These are phyloP conservation scores for Lasiodiplodia hormozganensis DNA, from an alignment of 2,329 filamentous ascomycete genomes.

Conservation along the genomic window DNA sequence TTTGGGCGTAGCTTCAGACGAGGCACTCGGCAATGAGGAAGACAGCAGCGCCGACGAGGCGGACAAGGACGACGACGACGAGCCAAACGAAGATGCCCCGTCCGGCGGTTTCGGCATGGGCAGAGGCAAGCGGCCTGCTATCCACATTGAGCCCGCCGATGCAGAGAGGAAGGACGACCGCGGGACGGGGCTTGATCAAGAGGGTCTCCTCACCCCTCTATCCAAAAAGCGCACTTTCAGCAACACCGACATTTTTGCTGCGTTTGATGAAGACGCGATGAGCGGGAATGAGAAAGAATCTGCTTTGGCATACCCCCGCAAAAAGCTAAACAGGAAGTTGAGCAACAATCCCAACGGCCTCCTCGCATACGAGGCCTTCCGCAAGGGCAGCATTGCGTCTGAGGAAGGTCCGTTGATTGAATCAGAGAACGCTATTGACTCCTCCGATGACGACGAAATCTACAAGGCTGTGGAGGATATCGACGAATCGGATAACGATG, in stretches of 20 bases:
- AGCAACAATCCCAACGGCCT: slow-evolving; percentile 44
- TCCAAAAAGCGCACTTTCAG: slow-evolving; percentile 49
- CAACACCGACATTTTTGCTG: slow-evolving; percentile 47
- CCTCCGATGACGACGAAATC: slow-evolving; percentile 52
- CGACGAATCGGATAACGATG: slow-evolving; percentile 70
- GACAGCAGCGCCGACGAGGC: slow-evolving; percentile 36
- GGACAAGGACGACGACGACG: slow-evolving; percentile 45
- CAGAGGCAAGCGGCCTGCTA: slow-evolving; percentile 45
- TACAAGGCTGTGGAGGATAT: slow-evolving; percentile 80
- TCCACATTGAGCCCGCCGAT: slow-evolving; percentile 43
- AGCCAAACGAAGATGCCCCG: slow-evolving; percentile 41
- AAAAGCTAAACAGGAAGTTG: slow-evolving; percentile 46
- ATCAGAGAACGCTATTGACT: slow-evolving; percentile 47
- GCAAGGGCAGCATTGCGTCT: slow-evolving; percentile 30
- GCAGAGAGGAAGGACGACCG: slow-evolving; percentile 39
- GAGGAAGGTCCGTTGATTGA: slow-evolving; percentile 26
- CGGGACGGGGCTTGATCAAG: slow-evolving; percentile 31
- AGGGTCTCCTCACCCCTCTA: slow-evolving; percentile 36
- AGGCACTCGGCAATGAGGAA: slow-evolving; percentile 28
- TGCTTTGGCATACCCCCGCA: slow-evolving; percentile 41
- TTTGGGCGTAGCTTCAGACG: slow-evolving; percentile 24
- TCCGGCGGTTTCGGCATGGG: slow-evolving; percentile 43
- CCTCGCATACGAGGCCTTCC: slow-evolving; percentile 42
- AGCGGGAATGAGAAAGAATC: slow-evolving; percentile 24
- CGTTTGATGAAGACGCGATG: slow-evolving; percentile 39